Evolutionary conservation across 768 basidiomycete genomes (phyloP).

Genomic region (Favolaschia claudopus): DNA sequence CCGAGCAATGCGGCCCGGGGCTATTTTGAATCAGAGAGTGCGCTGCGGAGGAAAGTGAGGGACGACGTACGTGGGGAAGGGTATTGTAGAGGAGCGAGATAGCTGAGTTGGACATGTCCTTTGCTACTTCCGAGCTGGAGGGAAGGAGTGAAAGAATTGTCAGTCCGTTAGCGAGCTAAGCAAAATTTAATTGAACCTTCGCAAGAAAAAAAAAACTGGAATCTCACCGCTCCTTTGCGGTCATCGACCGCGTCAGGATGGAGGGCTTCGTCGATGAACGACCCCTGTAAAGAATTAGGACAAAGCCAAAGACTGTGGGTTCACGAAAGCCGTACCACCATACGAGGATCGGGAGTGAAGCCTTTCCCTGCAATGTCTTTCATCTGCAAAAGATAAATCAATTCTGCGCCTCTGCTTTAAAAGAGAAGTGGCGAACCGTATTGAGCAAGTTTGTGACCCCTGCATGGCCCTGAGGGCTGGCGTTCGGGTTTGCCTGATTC

Average conservation of each 20-base stretch:
- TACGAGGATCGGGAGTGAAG: constrained; percentile 29
- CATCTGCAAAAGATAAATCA: constrained; percentile 12
- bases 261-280: constrained; percentile 36
- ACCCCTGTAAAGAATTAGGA: constrained; percentile 27
- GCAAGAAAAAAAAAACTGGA: neutral
- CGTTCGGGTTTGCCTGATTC: constrained; percentile 37
- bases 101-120: constrained; percentile 31
- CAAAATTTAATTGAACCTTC: neutral
- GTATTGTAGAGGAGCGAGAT: constrained; percentile 62
- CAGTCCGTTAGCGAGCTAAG: constrained; percentile 38
- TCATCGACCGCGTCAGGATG: constrained; percentile 52
- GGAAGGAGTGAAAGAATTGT: constrained; percentile 36
- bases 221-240: constrained; percentile 41
- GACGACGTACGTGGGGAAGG: constrained; percentile 56
- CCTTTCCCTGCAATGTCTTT: constrained; percentile 33
- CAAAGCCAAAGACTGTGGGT: neutral
- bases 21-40: constrained; percentile 14
- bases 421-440: constrained; percentile 25
- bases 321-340: constrained; percentile 33
- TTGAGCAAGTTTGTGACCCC: constrained; percentile 41
- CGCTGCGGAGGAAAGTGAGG: constrained; percentile 32
- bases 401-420: neutral
- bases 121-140: constrained; percentile 25
- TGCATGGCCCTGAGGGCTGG: constrained; percentile 41
- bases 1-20: constrained; percentile 47